Conservation (phyloP, 2,329 filamentous ascomycete species). For the Cercospora janseana region DNA sequence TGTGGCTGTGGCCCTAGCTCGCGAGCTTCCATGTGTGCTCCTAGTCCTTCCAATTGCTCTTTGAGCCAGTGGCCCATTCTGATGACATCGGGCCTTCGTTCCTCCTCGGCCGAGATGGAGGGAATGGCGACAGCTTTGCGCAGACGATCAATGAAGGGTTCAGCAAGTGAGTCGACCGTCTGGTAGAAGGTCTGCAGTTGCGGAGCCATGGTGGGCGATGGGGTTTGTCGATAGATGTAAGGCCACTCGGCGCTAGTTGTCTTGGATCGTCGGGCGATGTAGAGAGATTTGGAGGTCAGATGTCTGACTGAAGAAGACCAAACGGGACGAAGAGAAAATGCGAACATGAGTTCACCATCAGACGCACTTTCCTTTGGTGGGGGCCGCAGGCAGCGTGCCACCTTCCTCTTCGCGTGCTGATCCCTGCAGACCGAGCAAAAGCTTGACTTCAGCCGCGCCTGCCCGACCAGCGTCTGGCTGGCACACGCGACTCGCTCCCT, state of each 20-base stretch:
- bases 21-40: slow-evolving; percentile 82
- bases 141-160: slow-evolving; percentile 84
- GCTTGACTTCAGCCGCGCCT: slow-evolving; percentile 6
- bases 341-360: slow-evolving; percentile 16
- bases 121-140: slow-evolving; percentile 93
- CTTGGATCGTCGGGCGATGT: not conserved
- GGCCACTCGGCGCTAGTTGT: slow-evolving; percentile 40
- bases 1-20: slow-evolving; percentile 88
- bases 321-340: slow-evolving; percentile 9
- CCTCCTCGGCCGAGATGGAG: slow-evolving; percentile 88
- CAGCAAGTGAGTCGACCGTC: slow-evolving; percentile 78
- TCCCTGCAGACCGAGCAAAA: slow-evolving; percentile 8
- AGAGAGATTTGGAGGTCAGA: not conserved
- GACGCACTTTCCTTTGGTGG: not conserved
- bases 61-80: slow-evolving; percentile 94
- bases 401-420: slow-evolving; percentile 6
- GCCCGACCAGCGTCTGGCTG: not conserved
- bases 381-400: slow-evolving; percentile 3
- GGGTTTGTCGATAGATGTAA: slow-evolving; percentile 44
- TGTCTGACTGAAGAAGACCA: not conserved
- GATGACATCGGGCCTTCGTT: slow-evolving; percentile 84
- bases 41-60: slow-evolving; percentile 75
- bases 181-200: slow-evolving; percentile 90
- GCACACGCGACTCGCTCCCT: not conserved
- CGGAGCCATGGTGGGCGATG: slow-evolving; percentile 67